Conservation (phyloP, 495 filamentous ascomycete genomes). For the Astrothelium macrocarpum region DNA sequence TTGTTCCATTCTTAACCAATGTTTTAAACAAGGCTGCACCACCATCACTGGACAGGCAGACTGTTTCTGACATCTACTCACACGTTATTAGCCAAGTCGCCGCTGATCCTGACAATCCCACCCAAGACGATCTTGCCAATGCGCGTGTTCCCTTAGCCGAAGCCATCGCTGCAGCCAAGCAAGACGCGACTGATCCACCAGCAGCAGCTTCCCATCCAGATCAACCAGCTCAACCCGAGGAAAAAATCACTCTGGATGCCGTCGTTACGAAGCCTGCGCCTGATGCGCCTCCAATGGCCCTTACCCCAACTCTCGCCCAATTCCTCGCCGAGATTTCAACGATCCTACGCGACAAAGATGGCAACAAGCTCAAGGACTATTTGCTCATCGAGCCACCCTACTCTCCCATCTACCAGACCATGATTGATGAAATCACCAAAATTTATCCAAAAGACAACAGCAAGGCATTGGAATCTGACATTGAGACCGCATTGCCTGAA, state of each 20-base stretch:
- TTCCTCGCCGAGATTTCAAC: constrained; percentile 47
- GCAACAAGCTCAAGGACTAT: constrained; percentile 44
- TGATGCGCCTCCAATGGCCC: constrained; percentile 18
- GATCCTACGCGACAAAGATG: constrained; percentile 47
- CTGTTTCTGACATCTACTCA: background rate
- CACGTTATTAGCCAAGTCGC: background rate
- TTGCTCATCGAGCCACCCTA: constrained; percentile 57
- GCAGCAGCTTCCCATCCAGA: background rate
- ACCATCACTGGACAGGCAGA: background rate
- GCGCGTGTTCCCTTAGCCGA: background rate
- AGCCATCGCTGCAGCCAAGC: background rate
- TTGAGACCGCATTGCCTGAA: constrained; percentile 46
- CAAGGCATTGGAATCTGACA: constrained; percentile 48
- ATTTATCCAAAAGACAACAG: constrained; percentile 43
- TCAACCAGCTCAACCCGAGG: background rate
- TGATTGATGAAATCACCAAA: constrained; percentile 54
- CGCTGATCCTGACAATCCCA: background rate
- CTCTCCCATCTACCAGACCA: constrained; percentile 53
- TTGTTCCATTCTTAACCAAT: background rate
- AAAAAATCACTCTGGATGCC: background rate
- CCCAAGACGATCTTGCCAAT: background rate
- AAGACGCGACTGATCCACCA: background rate
- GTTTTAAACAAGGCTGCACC: constrained; percentile 6
- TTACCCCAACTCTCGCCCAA: constrained; percentile 42
- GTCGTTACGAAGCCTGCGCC: background rate